phyloP scores from a whole-genome alignment of 495 filamentous ascomycete genomes.

The Echria macrotheca region DNA sequence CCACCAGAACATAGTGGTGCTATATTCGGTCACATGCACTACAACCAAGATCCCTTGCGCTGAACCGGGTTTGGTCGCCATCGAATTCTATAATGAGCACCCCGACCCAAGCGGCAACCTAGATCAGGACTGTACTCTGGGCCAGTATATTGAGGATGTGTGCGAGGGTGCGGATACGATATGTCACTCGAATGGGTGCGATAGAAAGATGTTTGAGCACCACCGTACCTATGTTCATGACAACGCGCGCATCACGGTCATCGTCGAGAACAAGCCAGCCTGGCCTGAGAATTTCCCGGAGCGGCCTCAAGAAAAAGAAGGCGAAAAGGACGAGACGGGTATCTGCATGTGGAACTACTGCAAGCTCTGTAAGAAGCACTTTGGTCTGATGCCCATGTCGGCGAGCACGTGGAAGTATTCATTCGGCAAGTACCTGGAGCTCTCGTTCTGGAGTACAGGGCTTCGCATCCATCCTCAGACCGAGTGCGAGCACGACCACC shows the following conservation, averaged over 20 bases:
- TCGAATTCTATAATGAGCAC: conserved; percentile 91
- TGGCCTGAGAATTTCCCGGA: conserved; percentile 42
- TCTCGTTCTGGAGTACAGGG: conserved; percentile 91
- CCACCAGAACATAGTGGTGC: conserved; percentile 92
- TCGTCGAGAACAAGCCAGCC: conserved; percentile 63
- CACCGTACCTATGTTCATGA: conserved; percentile 97
- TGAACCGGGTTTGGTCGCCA: conserved; percentile 77
- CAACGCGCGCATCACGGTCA: conserved; percentile 84
- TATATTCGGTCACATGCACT: conserved; percentile 90
- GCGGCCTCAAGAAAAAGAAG: conserved; percentile 33
- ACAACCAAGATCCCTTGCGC: conserved; percentile 85
- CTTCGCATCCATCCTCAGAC: conserved; percentile 70
- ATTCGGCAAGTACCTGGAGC: conserved; percentile 93
- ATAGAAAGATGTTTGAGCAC: conserved; percentile 84
- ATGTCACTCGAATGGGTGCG: conserved; percentile 81
- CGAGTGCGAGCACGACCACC: conserved; percentile 84
- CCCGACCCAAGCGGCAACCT: conserved; percentile 54
- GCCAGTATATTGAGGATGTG: conserved; percentile 92
- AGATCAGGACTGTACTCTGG: conserved; percentile 85
- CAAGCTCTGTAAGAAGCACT: conserved; percentile 84
- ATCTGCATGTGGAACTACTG: conserved; percentile 98
- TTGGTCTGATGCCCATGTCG: conserved; percentile 87
- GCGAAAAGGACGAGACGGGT: conserved; percentile 39
- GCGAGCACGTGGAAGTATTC: conserved; percentile 97
- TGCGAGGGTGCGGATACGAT: conserved; percentile 66